Evolutionary conservation across 1,284 basidiomycete species (phyloP).

Genomic region (Trichosporon coremiiforme): DNA sequence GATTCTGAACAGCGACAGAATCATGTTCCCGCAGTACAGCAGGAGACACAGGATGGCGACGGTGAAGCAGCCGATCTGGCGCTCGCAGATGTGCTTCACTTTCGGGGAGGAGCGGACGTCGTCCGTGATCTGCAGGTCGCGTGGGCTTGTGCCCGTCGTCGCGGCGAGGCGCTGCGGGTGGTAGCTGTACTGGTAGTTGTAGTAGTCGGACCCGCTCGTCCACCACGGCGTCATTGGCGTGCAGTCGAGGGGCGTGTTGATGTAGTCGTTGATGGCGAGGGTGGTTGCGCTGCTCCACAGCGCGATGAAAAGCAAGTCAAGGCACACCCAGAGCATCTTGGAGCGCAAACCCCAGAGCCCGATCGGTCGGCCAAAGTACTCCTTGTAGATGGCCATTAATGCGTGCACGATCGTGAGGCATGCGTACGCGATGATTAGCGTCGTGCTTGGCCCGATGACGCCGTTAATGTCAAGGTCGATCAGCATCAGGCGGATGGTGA

Average conservation of each 20-base stretch:
- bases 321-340: constrained; percentile 58
- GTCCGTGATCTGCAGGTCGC: constrained; percentile 19
- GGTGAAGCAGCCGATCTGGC: constrained; percentile 55
- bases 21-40: constrained; percentile 57
- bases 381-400: constrained; percentile 57
- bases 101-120: neutral
- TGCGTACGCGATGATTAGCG: constrained; percentile 59
- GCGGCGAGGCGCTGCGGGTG: neutral
- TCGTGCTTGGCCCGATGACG: constrained; percentile 60
- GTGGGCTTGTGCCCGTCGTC: neutral
- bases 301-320: constrained; percentile 60
- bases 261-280: constrained; percentile 61
- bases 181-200: neutral
- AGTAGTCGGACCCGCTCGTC: constrained; percentile 31
- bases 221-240: constrained; percentile 50
- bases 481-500: constrained; percentile 56
- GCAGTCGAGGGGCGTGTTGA: constrained; percentile 61
- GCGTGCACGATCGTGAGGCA: constrained; percentile 60
- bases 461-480: constrained; percentile 47
- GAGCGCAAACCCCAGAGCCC: constrained; percentile 61
- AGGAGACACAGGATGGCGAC: constrained; percentile 50
- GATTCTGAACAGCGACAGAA: constrained; percentile 58
- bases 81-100: constrained; percentile 40
- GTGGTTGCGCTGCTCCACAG: constrained; percentile 55
- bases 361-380: constrained; percentile 62